Percentiles rank a stretch among this genome's conserved stretches.
Evolutionary conservation across 768 basidiomycete genomes (phyloP).

Genomic region (Russula virescens): DNA sequence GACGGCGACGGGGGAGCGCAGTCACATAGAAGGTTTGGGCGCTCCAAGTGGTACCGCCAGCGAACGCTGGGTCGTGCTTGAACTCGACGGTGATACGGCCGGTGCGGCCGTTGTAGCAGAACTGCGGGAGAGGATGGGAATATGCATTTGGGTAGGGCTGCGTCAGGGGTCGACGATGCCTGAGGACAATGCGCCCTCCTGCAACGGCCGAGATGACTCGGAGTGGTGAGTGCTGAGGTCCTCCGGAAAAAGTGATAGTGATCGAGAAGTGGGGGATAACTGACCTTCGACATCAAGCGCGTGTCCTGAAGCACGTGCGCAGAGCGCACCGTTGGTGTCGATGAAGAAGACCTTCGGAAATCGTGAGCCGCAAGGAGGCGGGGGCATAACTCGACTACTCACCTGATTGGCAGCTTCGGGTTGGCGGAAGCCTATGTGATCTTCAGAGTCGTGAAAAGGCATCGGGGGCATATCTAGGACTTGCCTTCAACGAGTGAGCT

Average conservation of each 20-base stretch:
- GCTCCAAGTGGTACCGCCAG: slow-evolving; percentile 46
- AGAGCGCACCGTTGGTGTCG: slow-evolving; percentile 69
- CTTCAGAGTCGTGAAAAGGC: background rate
- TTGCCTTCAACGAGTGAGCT: slow-evolving; percentile 72
- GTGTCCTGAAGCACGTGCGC: slow-evolving; percentile 74
- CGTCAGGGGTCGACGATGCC: slow-evolving; percentile 72
- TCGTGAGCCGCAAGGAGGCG: background rate
- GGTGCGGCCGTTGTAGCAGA: slow-evolving; percentile 49
- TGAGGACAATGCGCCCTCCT: slow-evolving; percentile 65
- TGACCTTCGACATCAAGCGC: slow-evolving; percentile 75
- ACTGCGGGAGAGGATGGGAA: slow-evolving; percentile 70
- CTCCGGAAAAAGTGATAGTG: no score
- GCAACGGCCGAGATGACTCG: background rate
- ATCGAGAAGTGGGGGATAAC: slow-evolving; percentile 15
- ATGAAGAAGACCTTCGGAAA: slow-evolving; percentile 69
- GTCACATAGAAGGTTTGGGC: slow-evolving; percentile 56
- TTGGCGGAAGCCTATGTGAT: slow-evolving; percentile 51
- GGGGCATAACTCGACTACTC: slow-evolving; percentile 9
- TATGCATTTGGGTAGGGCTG: slow-evolving; percentile 73
- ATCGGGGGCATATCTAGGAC: background rate
- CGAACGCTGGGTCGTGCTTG: slow-evolving; percentile 55
- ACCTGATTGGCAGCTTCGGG: slow-evolving; percentile 75
- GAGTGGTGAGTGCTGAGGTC: background rate
- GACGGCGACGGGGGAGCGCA: slow-evolving; percentile 61
- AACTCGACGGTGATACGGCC: slow-evolving; percentile 60